Base-by-base conservation (phyloP, 257 asterid genomes). In the Solanum pennellii region DNA sequence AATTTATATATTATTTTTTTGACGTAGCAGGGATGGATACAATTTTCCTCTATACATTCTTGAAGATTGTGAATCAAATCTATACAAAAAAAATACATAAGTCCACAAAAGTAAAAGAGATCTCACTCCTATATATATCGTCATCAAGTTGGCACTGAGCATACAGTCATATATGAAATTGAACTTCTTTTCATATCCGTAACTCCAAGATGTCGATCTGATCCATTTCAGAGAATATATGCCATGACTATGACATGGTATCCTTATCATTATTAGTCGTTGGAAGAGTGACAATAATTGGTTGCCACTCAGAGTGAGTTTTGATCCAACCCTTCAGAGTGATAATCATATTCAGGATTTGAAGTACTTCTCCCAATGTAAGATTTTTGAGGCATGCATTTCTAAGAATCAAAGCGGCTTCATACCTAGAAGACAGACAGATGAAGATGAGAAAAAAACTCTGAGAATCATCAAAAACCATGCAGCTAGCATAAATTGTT, bases 321-420 rank as follows among this genome's bases (percentile, higher is more conserved):
- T 23, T 75, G 73, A 93, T 89, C 96, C 94, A 93, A 49, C 87
- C 88, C 87, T 90, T 91, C 42, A 75, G 33, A 49, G 76, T 85
- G 75, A 93, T 90, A 49, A 92, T 83, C 91, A 90, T 60, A 88
- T 93, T 77, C 91, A 93, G 88, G 84, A 93, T 86, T 82, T 87
- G 92, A 62, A 93, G 27, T 47, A 90, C 91, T 82, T 90, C 94
- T 14, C 94, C 94, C 89, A 93, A 87, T 83, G 90, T 37, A 25
- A 86, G 39, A 49, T 92, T 83, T 88, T 88, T 73, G 77, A 93
- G 86, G 91, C 95, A 93, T 37, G 90, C 85, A 25, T 83, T 90
- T 88, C 82, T 90, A 69, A 92, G 88, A 87, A 90, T 83, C 77
- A 84, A 71, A 88, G 93, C 94, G 23, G 96, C 96, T 85, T 92